A percentile compares a stretch with the other conserved stretches of the same genome.
Evolutionary conservation across 2,329 filamentous ascomycete genomes (phyloP).

Genomic region (Pseudogymnoascus sp.): DNA sequence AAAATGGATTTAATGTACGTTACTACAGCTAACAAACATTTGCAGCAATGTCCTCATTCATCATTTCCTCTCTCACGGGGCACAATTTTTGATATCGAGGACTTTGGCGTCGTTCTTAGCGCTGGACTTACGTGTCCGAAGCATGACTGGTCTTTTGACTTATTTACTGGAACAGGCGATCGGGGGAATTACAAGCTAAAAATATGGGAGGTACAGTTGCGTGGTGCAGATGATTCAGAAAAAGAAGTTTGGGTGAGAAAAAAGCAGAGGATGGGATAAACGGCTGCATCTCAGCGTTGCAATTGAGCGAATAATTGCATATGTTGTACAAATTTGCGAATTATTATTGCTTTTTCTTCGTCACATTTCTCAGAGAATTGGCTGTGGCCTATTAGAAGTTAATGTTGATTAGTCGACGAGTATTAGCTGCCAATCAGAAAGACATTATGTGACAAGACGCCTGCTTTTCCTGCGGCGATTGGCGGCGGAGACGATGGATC

Average conservation of each 20-base stretch:
- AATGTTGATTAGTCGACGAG: no score
- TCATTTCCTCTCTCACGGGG: conserved; percentile 58
- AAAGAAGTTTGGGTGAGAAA: conserved; percentile 19
- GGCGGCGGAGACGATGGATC: no score
- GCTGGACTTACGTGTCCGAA: conserved; percentile 59
- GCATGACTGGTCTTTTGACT: conserved; percentile 64
- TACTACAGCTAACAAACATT: conserved; percentile 7
- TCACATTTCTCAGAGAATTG: no score
- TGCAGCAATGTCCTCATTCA: conserved; percentile 58
- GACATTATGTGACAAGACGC: no score
- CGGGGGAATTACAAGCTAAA: conserved; percentile 52
- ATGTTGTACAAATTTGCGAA: no score
- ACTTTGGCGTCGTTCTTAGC: conserved; percentile 57
- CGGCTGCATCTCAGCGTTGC: background rate
- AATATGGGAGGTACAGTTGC: conserved; percentile 55
- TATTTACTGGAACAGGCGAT: conserved; percentile 54
- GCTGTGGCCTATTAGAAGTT: no score
- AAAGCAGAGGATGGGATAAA: conserved; percentile 20
- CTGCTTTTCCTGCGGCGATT: no score
- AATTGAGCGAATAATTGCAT: background rate
- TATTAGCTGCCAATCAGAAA: no score
- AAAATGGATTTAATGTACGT: background rate
- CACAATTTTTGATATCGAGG: conserved; percentile 61
- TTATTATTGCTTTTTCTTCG: no score
- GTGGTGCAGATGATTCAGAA: conserved; percentile 21